phyloP scores from a whole-genome alignment of 345 rosid genomes.

The Citrus australasica region DNA sequence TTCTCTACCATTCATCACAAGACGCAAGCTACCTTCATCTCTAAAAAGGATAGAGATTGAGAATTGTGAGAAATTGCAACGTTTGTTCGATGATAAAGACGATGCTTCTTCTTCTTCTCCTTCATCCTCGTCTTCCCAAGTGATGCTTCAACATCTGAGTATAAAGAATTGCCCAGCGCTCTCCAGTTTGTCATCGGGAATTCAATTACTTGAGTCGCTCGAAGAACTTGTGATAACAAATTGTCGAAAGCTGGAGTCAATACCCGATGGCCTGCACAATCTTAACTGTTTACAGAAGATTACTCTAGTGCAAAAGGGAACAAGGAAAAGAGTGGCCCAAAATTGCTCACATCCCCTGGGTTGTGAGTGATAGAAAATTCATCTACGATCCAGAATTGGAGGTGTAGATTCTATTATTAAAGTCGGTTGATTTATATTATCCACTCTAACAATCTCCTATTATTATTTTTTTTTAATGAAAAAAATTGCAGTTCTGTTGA shows the following conservation, averaged over 20 bases:
- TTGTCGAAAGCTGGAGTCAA: not conserved
- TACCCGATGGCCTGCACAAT: not conserved
- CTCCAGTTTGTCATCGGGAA: not conserved
- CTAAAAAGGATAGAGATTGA: not conserved
- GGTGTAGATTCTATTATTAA: too few species aligned
- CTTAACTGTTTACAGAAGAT: not conserved
- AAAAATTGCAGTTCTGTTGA: too few species aligned
- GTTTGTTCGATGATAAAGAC: not conserved
- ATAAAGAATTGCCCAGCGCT: not conserved
- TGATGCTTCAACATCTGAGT: not conserved
- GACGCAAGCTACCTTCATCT: not conserved
- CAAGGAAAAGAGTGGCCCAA: not conserved
- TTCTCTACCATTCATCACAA: not conserved
- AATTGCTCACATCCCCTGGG: not conserved
- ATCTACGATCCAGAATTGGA: not conserved
- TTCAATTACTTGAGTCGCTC: not conserved
- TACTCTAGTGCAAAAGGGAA: not conserved
- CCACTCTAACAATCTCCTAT: too few species aligned
- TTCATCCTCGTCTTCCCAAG: not conserved
- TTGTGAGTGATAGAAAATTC: not conserved
- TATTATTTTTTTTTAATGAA: too few species aligned
- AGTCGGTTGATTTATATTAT: too few species aligned
- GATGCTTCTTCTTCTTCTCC: not conserved
- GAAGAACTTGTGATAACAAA: accelerated
- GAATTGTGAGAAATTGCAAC: not conserved